Evolutionary conservation across 331 rosid genomes (phyloP).

Genomic region (Malus hybrid): DNA sequence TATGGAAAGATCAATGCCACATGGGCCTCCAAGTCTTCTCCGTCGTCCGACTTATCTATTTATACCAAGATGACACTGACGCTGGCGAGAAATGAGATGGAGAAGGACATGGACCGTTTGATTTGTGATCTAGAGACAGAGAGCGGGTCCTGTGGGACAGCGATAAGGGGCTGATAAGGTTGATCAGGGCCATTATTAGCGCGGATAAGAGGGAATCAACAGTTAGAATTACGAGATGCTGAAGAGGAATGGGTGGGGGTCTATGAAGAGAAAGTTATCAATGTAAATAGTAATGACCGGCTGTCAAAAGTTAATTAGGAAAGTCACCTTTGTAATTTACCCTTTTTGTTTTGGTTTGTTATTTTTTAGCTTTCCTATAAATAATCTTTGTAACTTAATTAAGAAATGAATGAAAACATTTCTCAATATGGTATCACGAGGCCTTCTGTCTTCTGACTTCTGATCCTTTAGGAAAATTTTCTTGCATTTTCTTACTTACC

Average conservation of each 20-base stretch:
- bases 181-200: slow-evolving; percentile 59
- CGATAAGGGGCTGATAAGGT: slow-evolving; percentile 48
- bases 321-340: no score
- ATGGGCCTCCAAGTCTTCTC: slow-evolving; percentile 63
- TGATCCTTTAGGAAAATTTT: no score
- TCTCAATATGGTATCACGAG: no score
- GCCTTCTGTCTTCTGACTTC: no score
- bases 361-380: no score
- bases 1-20: slow-evolving; percentile 61
- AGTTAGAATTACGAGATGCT: slow-evolving; percentile 64
- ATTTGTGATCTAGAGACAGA: slow-evolving; percentile 37
- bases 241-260: slow-evolving; percentile 60
- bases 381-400: no score
- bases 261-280: not conserved
- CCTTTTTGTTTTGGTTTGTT: no score
- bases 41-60: slow-evolving; percentile 33
- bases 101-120: slow-evolving; percentile 53
- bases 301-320: no score
- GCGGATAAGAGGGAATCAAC: slow-evolving; percentile 60
- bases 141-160: slow-evolving; percentile 20
- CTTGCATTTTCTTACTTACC: no score
- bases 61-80: slow-evolving; percentile 47
- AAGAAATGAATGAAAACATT: no score
- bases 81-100: slow-evolving; percentile 32
- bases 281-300: no score